Evolutionary conservation across 2,329 filamentous ascomycete genomes (phyloP).

Genomic region (Davidsoniella eucalypti): DNA sequence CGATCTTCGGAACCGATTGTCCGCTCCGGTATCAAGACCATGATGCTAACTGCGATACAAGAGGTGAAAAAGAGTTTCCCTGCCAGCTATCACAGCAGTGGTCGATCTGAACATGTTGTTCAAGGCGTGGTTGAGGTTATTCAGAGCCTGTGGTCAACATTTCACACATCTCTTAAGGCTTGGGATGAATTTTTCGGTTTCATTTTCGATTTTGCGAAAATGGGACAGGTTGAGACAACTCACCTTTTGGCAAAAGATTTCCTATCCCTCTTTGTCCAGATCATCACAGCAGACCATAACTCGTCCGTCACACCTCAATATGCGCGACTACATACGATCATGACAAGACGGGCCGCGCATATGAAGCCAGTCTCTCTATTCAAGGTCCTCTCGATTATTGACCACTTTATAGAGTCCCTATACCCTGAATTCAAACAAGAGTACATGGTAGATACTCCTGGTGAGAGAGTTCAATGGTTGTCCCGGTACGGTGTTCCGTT

Average conservation of each 20-base stretch:
- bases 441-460: constrained; percentile 23
- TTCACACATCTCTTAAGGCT: constrained; percentile 44
- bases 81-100: constrained; percentile 26
- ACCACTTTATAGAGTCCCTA: constrained; percentile 28
- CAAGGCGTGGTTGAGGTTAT: constrained; percentile 30
- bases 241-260: constrained; percentile 45
- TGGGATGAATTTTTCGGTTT: constrained; percentile 66
- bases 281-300: constrained; percentile 41
- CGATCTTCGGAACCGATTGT: constrained; percentile 39
- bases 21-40: constrained; percentile 33
- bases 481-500: constrained; percentile 21
- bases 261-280: constrained; percentile 39
- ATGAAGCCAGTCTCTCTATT: constrained; percentile 1
- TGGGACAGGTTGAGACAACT: constrained; percentile 42
- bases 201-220: constrained; percentile 46
- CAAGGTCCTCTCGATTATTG: constrained; percentile 11
- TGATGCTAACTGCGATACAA: constrained; percentile 36
- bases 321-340: constrained; percentile 32
- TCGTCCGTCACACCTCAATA: constrained; percentile 39
- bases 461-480: constrained; percentile 23
- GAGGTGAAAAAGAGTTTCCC: constrained; percentile 34
- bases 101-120: constrained; percentile 20
- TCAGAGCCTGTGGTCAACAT: constrained; percentile 40
- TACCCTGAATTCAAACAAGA: constrained; percentile 22
- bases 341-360: constrained; percentile 30